These are phyloP conservation scores for Reutealis trisperma DNA, from an alignment of 345 rosid genomes.

Conservation along the genomic window DNA sequence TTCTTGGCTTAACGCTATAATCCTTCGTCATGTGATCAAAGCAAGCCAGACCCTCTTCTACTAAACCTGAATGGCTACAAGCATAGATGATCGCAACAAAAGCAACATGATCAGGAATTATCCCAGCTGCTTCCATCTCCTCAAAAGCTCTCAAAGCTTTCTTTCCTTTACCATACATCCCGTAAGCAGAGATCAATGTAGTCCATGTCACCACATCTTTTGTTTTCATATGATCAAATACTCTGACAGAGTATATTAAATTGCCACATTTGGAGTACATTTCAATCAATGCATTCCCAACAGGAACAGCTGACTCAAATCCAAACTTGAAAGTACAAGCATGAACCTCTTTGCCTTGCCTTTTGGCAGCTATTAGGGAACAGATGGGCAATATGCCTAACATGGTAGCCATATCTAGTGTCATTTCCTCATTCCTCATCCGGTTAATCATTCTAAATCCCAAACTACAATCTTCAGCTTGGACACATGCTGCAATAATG, in stretches of 20 bases:
- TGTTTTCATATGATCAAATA: constrained; percentile 48
- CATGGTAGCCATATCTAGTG: constrained; percentile 53
- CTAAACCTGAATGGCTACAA: constrained; percentile 80
- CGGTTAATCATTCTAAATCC: constrained; percentile 46
- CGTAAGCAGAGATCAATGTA: constrained; percentile 58
- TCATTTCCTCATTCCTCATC: constrained; percentile 44
- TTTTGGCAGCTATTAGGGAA: constrained; percentile 54
- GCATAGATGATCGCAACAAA: constrained; percentile 63
- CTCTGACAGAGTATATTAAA: constrained; percentile 38
- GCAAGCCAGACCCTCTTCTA: constrained; percentile 58
- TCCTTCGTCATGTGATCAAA: constrained; percentile 52
- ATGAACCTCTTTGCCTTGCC: constrained; percentile 67
- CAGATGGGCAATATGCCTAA: constrained; percentile 58
- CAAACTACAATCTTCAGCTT: constrained; percentile 44
- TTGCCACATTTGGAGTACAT: constrained; percentile 75
- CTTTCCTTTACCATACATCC: constrained; percentile 64
- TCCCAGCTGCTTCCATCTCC: constrained; percentile 51
- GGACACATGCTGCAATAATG: constrained; percentile 54
- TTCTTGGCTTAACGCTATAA: constrained; percentile 44
- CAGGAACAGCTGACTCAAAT: constrained; percentile 42
- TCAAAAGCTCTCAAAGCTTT: constrained; percentile 52
- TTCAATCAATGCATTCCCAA: constrained; percentile 64
- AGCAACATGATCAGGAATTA: constrained; percentile 53
- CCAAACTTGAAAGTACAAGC: constrained; percentile 54
- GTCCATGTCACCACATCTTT: constrained; percentile 84